Evolutionary conservation across 495 filamentous ascomycete species (phyloP), one percentile per base, ranked within the genome.

Genomic region (Amniculicola lignicola): DNA sequence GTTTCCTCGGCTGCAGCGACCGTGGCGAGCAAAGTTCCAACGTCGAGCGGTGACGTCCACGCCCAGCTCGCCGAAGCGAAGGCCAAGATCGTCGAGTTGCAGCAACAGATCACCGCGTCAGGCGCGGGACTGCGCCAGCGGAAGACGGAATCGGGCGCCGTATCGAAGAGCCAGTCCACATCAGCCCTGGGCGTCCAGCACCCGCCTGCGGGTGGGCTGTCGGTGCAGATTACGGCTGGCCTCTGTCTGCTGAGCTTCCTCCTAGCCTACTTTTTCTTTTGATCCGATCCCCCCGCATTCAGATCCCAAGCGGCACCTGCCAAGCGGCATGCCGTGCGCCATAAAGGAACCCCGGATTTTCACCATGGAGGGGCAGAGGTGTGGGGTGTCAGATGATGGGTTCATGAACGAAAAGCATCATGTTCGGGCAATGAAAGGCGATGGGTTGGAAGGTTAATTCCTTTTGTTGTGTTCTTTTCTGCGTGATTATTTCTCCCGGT

Each of bases 211-310:
- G 76, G 83, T 25, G 91, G 92, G 22, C 90, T 98, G n/a, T 84
- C 93, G 0, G 79, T 98, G 38, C 85, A 90, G 69, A 79, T 89
- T 45, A 86, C 86, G 46, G 93, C 93, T 19, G 77, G 76, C 12
- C 74, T 98, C 42, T 97, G 93, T 64, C 75, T 98, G 69, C 55
- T 92, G 51, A 85, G 88, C 73, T 98, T 98, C 74, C 73, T 98
- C 68, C 77, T 97, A 63, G 94, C 88, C 2, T 98, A 95, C 70
- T 79, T 96, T 63, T 88, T 98, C 72, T 97, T 97, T 69, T 98
- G 82, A 78, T 25, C 41, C 61, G 42, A 50, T 53, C 62, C 52
- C 58, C 52, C 61, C 66, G 45, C 41, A 63, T 31, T 36, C 22
- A 22, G 43, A 51, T 42, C 51, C 42, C 49, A 50, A 50, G 35